Evolutionary conservation across 495 filamentous ascomycete genomes (phyloP).

Genomic region (Oidiodendron maius): DNA sequence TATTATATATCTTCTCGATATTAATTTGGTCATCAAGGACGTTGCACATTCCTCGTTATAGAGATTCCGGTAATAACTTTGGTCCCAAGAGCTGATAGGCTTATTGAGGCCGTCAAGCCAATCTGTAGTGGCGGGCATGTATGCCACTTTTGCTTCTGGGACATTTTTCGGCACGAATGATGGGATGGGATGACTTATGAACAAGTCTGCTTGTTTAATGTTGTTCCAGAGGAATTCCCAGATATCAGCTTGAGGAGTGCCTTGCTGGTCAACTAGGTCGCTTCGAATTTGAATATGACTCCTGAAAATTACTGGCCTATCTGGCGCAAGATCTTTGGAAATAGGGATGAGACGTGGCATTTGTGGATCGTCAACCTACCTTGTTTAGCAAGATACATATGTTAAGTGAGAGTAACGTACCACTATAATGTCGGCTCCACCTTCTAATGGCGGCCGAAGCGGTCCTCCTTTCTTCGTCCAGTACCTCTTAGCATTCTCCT

Average conservation of each 20-base stretch:
- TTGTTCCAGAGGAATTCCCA: slow-evolving; percentile 75
- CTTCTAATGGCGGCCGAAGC: slow-evolving; percentile 56
- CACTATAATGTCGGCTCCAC: slow-evolving; percentile 75
- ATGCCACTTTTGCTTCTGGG: slow-evolving; percentile 60
- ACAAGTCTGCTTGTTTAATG: slow-evolving; percentile 68
- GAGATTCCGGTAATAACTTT: slow-evolving; percentile 68
- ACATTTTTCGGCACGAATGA: slow-evolving; percentile 70
- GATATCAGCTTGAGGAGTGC: slow-evolving; percentile 63
- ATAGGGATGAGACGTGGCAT: slow-evolving; percentile 79
- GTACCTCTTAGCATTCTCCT: slow-evolving; percentile 70
- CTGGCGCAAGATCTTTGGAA: slow-evolving; percentile 63
- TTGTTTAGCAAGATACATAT: slow-evolving; percentile 4
- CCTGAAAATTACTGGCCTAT: slow-evolving; percentile 74
- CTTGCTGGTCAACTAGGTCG: slow-evolving; percentile 58
- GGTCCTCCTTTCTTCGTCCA: slow-evolving; percentile 69
- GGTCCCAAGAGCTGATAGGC: slow-evolving; percentile 64
- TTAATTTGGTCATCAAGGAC: slow-evolving; percentile 55
- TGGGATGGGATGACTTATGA: slow-evolving; percentile 79
- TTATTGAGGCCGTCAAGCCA: slow-evolving; percentile 91
- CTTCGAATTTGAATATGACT: slow-evolving; percentile 82
- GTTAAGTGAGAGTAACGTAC: slow-evolving; percentile 30
- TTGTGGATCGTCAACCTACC: slow-evolving; percentile 73
- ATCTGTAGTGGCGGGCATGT: slow-evolving; percentile 81
- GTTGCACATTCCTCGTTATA: slow-evolving; percentile 61
- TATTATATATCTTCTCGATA: slow-evolving; percentile 63